A percentile compares a stretch with the other conserved stretches of the same genome.
Evolutionary conservation across 805 yeast species (phyloP).

Genomic region (Hanseniaspora clermontiae): DNA sequence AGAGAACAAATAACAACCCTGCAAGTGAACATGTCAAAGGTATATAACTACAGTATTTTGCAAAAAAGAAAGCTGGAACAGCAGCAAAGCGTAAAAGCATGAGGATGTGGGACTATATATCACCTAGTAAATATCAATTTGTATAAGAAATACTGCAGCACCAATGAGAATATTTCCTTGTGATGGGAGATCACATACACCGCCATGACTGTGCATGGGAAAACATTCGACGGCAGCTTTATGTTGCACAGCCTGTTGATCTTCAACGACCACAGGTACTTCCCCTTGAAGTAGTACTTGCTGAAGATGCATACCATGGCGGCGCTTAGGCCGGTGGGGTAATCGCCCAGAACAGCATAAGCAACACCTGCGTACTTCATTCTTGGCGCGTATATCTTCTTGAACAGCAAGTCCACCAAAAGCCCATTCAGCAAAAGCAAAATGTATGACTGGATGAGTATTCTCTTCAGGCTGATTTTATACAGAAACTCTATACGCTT

Average conservation of each 20-base stretch:
- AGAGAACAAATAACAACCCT: conserved; percentile 90
- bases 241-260: not conserved
- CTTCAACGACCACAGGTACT: not conserved
- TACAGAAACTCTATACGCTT: conserved; percentile 7
- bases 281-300: not conserved
- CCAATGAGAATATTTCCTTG: not conserved
- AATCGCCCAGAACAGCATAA: not conserved
- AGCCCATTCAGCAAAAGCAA: not conserved
- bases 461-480: not conserved
- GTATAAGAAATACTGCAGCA: not conserved
- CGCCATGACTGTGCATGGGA: not conserved
- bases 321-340: conserved; percentile 1
- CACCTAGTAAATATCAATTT: not conserved
- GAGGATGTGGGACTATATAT: not conserved
- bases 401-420: not conserved
- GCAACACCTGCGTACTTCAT: not conserved
- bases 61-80: conserved; percentile 39
- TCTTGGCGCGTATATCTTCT: not conserved
- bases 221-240: not conserved
- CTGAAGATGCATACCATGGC: not conserved
- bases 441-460: not conserved
- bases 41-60: conserved; percentile 81
- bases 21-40: conserved; percentile 93
- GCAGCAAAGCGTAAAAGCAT: not conserved
- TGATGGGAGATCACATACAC: not conserved